These are phyloP conservation scores for Emericellopsis terricola DNA, from an alignment of 495 filamentous ascomycete genomes.

Conservation along the genomic window DNA sequence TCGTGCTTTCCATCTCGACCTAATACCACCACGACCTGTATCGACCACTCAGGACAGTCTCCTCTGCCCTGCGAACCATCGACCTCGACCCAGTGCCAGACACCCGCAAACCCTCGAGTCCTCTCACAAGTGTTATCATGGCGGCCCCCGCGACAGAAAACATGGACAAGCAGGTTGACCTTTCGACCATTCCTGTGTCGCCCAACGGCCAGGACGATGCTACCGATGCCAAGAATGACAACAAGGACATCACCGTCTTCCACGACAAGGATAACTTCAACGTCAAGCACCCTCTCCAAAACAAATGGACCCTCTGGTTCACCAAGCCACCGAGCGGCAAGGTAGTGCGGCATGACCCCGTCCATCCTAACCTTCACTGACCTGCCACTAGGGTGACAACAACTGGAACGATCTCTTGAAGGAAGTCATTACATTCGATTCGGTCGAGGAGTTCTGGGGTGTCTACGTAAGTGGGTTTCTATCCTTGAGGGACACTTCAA, in stretches of 20 bases:
- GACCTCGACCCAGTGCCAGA: no score
- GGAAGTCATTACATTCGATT: conserved; percentile 95
- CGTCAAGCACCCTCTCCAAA: conserved; percentile 91
- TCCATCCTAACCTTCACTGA: no score
- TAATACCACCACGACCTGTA: no score
- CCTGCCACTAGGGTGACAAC: conserved; percentile 48
- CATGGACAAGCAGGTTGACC: conserved; percentile 28
- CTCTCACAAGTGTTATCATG: conserved; percentile 4
- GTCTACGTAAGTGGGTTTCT: conserved; percentile 60
- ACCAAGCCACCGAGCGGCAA: conserved; percentile 96
- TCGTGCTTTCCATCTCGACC: no score
- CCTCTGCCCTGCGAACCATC: no score
- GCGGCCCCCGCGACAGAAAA: conserved; percentile 2
- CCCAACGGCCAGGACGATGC: conserved; percentile 32
- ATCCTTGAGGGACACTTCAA: background rate
- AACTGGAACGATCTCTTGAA: conserved; percentile 98
- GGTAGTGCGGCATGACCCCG: conserved; percentile 34
- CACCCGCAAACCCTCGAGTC: no score
- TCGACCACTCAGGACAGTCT: no score
- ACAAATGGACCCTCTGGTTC: conserved; percentile 98
- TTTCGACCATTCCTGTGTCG: conserved; percentile 55
- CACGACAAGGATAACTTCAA: conserved; percentile 97
- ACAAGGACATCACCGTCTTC: conserved; percentile 72
- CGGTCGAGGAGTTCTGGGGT: conserved; percentile 99
- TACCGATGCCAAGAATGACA: conserved; percentile 15